Evolutionary conservation across 1,284 basidiomycete species (phyloP), one percentile per base, ranked within the genome.

Genomic region (Naganishia liquefaciens): DNA sequence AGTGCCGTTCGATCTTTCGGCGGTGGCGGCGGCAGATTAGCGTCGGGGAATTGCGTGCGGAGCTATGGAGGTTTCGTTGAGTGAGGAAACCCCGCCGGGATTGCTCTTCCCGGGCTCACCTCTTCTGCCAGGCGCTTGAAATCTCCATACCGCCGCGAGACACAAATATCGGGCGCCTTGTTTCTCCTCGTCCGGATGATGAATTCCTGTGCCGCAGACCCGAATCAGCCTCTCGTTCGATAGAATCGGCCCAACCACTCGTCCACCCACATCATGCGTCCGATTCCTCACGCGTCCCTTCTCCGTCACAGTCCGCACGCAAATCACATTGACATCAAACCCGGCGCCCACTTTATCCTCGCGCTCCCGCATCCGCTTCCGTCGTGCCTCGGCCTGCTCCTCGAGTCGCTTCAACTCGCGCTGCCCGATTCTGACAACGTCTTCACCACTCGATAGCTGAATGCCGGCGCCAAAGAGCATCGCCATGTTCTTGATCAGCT

Each of bases 111-210:
- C 7, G 1, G 17, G 79, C 84, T 49, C 69, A 90, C 91, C 81
- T 94, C 91, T 62, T 88, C 84, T 1, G 88, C 87, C 21, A 97
- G 83, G 3, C 91, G 88, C 72, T 83, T 88, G 77, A 99, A 98
- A 75, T 99, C 95, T 15, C 95, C 94, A 75, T 99, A 95, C 68
- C 96, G 83, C 65, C 96, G 84, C 0, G 92, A 91, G 2, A 98
- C 95, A 75, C 86, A 93, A 4, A 92, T 84, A 70, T 96, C 93
- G 1, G 82, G 82, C 67, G 84, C 83, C 13, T 85, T 84, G 3
- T 86, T 83, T 39, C 91, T 83, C 15, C 88, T 84, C 0, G 95
- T 99, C 33, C 91, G 86, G 42, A 99, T 87, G 72, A 99, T 87
- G 76, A 99, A 99, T 82, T 98, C 95, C 89, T 93, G 72, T 43